Evolutionary conservation across 495 filamentous ascomycete species (phyloP).

Genomic region (Margaritispora aquatica): DNA sequence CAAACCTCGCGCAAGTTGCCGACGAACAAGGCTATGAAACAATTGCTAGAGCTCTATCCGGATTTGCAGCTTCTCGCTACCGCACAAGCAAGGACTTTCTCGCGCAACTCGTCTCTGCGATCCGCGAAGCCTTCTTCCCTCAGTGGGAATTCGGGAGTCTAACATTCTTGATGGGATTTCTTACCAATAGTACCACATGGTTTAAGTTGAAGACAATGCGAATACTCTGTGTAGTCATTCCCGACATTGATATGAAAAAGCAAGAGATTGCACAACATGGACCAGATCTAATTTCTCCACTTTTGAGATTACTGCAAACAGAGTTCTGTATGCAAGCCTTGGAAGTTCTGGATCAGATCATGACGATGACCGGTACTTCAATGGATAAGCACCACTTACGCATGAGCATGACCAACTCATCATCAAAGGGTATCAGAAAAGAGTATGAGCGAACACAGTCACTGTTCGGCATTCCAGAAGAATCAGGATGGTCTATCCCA

Average conservation of each 20-base stretch:
- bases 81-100: conserved; percentile 73
- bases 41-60: conserved; percentile 56
- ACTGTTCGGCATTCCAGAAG: conserved; percentile 93
- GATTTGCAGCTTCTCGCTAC: conserved; percentile 63
- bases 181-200: conserved; percentile 83
- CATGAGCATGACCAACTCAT: conserved; percentile 89
- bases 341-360: conserved; percentile 86
- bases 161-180: conserved; percentile 83
- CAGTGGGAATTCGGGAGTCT: conserved; percentile 74
- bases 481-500: conserved; percentile 93
- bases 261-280: conserved; percentile 86
- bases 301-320: conserved; percentile 85
- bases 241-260: conserved; percentile 89
- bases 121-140: conserved; percentile 78
- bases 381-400: conserved; percentile 91
- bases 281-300: conserved; percentile 89
- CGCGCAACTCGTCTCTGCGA: conserved; percentile 62
- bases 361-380: conserved; percentile 86
- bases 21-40: conserved; percentile 56
- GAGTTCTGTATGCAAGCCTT: conserved; percentile 89
- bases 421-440: conserved; percentile 77
- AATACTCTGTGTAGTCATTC: conserved; percentile 77
- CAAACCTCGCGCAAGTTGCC: conserved; percentile 62
- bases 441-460: conserved; percentile 92
- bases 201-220: conserved; percentile 90